phyloP scores from a whole-genome alignment of 495 filamentous ascomycete genomes.

The Hypoxylon fragiforme region DNA sequence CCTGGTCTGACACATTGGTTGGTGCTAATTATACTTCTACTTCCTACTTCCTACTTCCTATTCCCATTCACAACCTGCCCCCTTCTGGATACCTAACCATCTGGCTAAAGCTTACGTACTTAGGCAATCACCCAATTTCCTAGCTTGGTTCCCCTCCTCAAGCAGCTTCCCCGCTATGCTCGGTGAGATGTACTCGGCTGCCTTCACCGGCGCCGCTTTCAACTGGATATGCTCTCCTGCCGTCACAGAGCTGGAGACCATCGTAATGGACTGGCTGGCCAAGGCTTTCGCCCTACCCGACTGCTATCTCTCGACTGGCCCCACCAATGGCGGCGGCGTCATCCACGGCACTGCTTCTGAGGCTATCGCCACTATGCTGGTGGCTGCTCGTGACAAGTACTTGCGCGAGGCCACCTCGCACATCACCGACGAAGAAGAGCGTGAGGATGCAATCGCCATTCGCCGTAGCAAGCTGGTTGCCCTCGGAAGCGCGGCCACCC shows the following conservation, averaged over 20 bases:
- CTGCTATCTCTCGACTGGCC: conserved; percentile 74
- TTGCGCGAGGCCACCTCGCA: conserved; percentile 60
- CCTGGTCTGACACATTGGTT: conserved; percentile 94
- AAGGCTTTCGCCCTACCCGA: conserved; percentile 71
- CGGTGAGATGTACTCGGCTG: conserved; percentile 88
- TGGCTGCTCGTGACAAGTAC: conserved; percentile 85
- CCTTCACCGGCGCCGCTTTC: conserved; percentile 89
- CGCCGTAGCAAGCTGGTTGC: conserved; percentile 75
- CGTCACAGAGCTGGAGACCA: conserved; percentile 94
- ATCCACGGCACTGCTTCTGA: conserved; percentile 95
- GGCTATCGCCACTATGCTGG: conserved; percentile 81
- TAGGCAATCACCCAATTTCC: conserved; percentile 85
- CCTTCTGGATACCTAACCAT: too few relatives aligned
- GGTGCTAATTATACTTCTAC: too few relatives aligned
- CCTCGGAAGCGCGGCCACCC: conserved; percentile 75
- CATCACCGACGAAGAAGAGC: conserved; percentile 58
- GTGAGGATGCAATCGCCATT: conserved; percentile 66
- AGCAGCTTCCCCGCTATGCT: conserved; percentile 85
- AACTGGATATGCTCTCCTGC: conserved; percentile 97
- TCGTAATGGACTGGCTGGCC: conserved; percentile 91
- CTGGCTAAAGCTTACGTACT: not conserved
- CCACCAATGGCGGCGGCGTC: conserved; percentile 80
- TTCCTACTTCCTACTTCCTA: too few relatives aligned
- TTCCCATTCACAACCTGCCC: too few relatives aligned
- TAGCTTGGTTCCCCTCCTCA: conserved; percentile 91